Conservation (phyloP, 2,329 filamentous ascomycete genomes). For the Penicillium sp. region DNA sequence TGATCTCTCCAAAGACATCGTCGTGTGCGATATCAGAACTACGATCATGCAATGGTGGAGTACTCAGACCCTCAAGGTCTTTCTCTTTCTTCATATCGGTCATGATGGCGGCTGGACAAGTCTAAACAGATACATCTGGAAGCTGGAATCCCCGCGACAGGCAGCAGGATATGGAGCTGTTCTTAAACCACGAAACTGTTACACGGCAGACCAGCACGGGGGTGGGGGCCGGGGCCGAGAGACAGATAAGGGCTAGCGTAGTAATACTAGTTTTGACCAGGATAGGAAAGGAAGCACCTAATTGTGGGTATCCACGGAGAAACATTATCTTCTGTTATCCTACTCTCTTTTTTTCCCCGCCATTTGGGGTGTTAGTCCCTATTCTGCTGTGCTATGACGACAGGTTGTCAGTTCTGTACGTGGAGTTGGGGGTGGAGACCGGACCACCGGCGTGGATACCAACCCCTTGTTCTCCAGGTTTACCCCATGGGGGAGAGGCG, state of each 20-base stretch:
- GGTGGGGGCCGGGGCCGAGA: neutral
- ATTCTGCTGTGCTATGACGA: neutral
- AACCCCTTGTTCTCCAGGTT: neutral
- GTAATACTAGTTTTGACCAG: neutral
- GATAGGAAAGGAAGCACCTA: neutral
- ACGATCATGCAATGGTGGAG: neutral
- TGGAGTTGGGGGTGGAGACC: conserved; percentile 2
- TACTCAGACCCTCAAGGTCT: conserved; percentile 2
- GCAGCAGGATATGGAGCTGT: neutral
- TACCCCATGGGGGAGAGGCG: conserved; percentile 9
- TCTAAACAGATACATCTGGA: neutral
- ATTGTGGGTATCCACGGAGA: neutral
- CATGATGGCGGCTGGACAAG: neutral
- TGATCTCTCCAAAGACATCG: conserved; percentile 39
- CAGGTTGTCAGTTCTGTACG: neutral
- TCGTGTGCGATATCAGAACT: conserved; percentile 16
- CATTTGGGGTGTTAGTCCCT: too few relatives aligned
- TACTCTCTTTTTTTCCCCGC: too few relatives aligned
- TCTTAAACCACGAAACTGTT: neutral
- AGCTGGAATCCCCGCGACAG: neutral
- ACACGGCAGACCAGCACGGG: neutral
- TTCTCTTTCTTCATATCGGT: conserved; percentile 3
- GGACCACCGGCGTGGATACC: too few relatives aligned
- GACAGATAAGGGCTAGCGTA: neutral
- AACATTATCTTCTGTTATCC: too few relatives aligned